Evolutionary conservation across 2,329 filamentous ascomycete species (phyloP).

Genomic region (Aspergillus amoenus): DNA sequence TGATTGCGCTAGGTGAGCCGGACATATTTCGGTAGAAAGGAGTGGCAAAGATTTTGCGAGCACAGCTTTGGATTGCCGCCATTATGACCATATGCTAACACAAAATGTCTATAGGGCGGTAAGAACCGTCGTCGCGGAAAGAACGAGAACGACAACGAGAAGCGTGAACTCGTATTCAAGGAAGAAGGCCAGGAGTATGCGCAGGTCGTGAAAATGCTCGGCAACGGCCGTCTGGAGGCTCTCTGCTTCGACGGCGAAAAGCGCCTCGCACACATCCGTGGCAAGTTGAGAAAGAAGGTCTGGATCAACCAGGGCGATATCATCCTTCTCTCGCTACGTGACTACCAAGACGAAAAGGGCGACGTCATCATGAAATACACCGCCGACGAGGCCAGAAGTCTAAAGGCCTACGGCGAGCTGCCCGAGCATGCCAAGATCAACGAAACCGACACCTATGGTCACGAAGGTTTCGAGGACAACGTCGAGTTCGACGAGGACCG

Average conservation of each 20-base stretch:
- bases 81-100: conserved; percentile 27
- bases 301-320: conserved; percentile 99
- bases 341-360: conserved; percentile 92
- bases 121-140: conserved; percentile 98
- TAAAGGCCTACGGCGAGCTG: conserved; percentile 97
- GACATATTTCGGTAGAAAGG: neutral
- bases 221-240: conserved; percentile 89
- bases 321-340: conserved; percentile 80
- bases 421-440: conserved; percentile 99
- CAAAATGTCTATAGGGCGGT: conserved; percentile 69
- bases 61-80: neutral
- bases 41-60: neutral
- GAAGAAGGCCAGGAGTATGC: conserved; percentile 94
- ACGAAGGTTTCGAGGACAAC: conserved; percentile 92
- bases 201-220: conserved; percentile 92
- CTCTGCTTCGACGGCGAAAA: conserved; percentile 94
- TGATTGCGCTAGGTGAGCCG: neutral
- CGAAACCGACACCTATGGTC: conserved; percentile 89
- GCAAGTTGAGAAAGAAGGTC: conserved; percentile 99
- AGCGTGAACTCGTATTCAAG: conserved; percentile 98
- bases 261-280: conserved; percentile 80
- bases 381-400: conserved; percentile 87
- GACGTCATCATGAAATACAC: conserved; percentile 95
- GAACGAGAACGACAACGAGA: conserved; percentile 99
- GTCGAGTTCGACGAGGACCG: conserved; percentile 98